Evolutionary conservation across 176 grass and related monocot species (phyloP).

Genomic region (Aegilops sharonensis): DNA sequence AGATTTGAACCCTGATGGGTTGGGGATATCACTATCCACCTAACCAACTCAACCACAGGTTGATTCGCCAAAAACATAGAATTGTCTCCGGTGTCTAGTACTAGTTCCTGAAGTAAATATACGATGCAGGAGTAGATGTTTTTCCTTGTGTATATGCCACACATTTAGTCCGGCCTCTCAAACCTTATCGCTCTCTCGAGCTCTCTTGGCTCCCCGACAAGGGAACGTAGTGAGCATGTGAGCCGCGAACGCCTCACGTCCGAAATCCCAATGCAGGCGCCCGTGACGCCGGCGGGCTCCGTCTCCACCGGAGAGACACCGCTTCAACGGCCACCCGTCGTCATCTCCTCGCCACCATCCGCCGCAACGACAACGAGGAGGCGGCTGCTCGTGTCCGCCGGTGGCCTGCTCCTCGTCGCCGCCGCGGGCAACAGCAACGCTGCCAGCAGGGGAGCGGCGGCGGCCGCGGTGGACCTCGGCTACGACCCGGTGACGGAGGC

Average conservation of each 20-base stretch:
- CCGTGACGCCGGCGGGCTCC: not conserved
- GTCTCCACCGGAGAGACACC: not conserved
- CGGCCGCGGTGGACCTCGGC: not conserved
- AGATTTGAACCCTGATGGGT: no score
- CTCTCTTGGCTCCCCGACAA: not conserved
- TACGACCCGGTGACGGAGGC: slow-evolving; percentile 57
- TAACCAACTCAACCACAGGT: no score
- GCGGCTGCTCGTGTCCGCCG: slow-evolving; percentile 39
- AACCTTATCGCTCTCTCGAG: slow-evolving; percentile 29
- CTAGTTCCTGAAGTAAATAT: no score
- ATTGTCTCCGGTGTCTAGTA: no score
- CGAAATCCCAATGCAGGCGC: not conserved
- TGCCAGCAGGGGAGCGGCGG: not conserved
- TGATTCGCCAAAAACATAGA: no score
- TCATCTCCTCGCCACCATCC: not conserved
- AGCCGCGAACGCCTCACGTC: not conserved
- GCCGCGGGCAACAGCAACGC: not conserved
- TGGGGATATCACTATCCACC: no score
- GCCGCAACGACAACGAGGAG: slow-evolving; percentile 1
- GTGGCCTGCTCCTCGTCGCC: slow-evolving; percentile 30
- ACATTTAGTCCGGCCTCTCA: not conserved
- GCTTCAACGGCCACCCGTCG: not conserved
- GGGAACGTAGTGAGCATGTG: slow-evolving; percentile 10
- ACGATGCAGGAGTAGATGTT: not conserved
- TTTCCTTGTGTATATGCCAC: not conserved